A percentile compares a stretch with the other conserved stretches of the same genome.
phyloP scores from a whole-genome alignment of 2,329 filamentous ascomycete genomes.

The Aspergillus pseudoglaucus region DNA sequence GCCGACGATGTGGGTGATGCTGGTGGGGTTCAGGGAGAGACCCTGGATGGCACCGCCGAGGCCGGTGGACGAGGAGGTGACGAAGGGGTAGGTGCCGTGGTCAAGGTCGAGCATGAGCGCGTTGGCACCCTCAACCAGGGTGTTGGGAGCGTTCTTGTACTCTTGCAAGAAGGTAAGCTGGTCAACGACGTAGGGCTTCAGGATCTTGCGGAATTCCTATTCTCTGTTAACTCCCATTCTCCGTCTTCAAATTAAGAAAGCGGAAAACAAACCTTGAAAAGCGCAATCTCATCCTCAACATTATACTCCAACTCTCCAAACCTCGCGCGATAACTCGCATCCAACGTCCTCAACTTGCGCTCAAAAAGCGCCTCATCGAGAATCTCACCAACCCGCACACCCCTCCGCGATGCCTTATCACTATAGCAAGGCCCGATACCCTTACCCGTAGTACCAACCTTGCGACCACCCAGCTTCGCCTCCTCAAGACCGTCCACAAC shows the following conservation, averaged over 20 bases:
- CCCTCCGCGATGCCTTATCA: slow-evolving; percentile 55
- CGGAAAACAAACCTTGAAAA: slow-evolving; percentile 44
- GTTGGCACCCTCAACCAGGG: slow-evolving; percentile 59
- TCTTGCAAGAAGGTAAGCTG: slow-evolving; percentile 49
- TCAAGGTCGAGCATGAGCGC: slow-evolving; percentile 57
- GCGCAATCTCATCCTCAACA: slow-evolving; percentile 53
- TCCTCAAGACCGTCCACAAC: slow-evolving; percentile 43
- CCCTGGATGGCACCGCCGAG: slow-evolving; percentile 50
- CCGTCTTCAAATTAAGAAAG: too few species aligned
- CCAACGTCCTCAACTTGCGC: slow-evolving; percentile 47
- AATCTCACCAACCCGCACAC: slow-evolving; percentile 53
- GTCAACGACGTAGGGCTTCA: slow-evolving; percentile 36
- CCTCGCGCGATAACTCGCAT: slow-evolving; percentile 48
- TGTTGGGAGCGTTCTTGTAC: slow-evolving; percentile 49
- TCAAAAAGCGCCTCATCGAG: slow-evolving; percentile 52
- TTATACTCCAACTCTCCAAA: slow-evolving; percentile 56
- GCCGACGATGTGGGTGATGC: slow-evolving; percentile 53
- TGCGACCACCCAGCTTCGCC: slow-evolving; percentile 37
- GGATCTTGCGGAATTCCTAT: slow-evolving; percentile 32
- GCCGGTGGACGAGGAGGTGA: slow-evolving; percentile 44
- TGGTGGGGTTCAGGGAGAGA: slow-evolving; percentile 52
- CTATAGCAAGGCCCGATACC: slow-evolving; percentile 55
- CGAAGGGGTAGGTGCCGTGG: slow-evolving; percentile 47
- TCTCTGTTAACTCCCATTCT: too few species aligned
- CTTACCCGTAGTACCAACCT: slow-evolving; percentile 46